Evolutionary conservation across 2,329 filamentous ascomycete genomes (phyloP).

Genomic region (Hymenoscyphus albidus): DNA sequence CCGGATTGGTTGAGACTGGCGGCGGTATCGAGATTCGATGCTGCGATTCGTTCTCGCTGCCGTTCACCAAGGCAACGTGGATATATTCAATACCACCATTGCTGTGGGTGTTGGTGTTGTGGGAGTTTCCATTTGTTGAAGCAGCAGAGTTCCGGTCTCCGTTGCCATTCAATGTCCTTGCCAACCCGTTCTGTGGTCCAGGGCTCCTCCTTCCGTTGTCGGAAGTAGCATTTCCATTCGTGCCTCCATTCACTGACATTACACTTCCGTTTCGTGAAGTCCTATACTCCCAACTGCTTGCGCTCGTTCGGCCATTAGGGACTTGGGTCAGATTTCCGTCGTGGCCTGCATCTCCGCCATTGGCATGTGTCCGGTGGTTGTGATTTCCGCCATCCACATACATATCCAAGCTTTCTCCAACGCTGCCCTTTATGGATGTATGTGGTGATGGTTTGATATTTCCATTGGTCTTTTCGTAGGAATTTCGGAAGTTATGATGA

Average conservation of each 20-base stretch:
- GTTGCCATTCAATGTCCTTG: constrained; percentile 27
- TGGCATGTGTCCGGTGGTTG: constrained; percentile 20
- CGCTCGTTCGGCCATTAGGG: constrained; percentile 52
- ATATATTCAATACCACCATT: not conserved
- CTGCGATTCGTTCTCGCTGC: not conserved
- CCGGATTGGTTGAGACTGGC: constrained; percentile 29
- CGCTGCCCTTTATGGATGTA: constrained; percentile 34
- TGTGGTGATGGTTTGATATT: constrained; percentile 30
- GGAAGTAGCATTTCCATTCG: constrained; percentile 28
- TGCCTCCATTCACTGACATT: constrained; percentile 30
- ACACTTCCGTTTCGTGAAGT: constrained; percentile 32
- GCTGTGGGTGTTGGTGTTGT: constrained; percentile 10
- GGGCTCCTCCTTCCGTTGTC: constrained; percentile 34
- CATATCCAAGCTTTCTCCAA: constrained; percentile 33
- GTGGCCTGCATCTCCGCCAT: constrained; percentile 31
- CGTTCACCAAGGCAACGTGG: not conserved
- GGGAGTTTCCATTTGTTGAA: constrained; percentile 30
- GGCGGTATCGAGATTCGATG: constrained; percentile 21
- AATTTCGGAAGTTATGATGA: constrained; percentile 34
- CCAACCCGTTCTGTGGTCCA: constrained; percentile 26
- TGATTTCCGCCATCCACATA: constrained; percentile 30
- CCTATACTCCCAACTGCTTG: constrained; percentile 38
- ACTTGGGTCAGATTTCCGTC: constrained; percentile 56
- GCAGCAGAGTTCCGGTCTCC: constrained; percentile 30
- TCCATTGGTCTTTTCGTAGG: constrained; percentile 35